These are phyloP conservation scores for Rhodotorula graminis DNA, from an alignment of 768 basidiomycete genomes.

Conservation along the genomic window DNA sequence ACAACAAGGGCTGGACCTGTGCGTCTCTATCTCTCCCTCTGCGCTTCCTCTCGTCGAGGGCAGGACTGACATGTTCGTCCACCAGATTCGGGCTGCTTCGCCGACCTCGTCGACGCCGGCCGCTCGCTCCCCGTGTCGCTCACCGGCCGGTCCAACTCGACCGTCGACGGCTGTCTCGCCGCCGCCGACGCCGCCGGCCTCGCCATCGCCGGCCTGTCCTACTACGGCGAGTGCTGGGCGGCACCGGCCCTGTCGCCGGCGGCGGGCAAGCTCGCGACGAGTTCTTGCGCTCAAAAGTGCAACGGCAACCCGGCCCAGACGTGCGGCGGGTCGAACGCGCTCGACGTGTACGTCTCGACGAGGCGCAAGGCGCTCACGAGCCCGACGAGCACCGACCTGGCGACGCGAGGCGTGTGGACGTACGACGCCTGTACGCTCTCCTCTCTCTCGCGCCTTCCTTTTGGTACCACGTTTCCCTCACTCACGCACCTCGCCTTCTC, in stretches of 20 bases:
- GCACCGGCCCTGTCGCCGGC: conserved; percentile 11
- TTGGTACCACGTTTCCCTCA: too few relatives aligned
- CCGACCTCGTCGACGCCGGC: conserved; percentile 20
- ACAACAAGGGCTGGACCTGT: conserved; percentile 16
- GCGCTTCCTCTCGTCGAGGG: too few relatives aligned
- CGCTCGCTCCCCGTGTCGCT: conserved; percentile 20
- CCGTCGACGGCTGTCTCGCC: conserved; percentile 10
- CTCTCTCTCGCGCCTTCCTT: too few relatives aligned
- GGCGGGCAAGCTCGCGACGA: background rate
- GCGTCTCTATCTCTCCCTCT: background rate
- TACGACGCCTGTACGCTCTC: conserved; percentile 14
- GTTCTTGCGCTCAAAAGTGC: conserved; percentile 13
- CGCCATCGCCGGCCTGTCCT: conserved; percentile 20
- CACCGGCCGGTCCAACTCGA: background rate
- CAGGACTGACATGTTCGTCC: background rate
- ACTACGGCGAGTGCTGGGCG: conserved; percentile 27
- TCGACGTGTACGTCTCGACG: conserved; percentile 24
- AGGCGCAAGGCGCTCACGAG: background rate
- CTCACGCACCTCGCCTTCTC: background rate
- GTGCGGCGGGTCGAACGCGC: conserved; percentile 19
- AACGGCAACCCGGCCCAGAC: conserved; percentile 6
- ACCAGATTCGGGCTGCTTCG: conserved; percentile 23
- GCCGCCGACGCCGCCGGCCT: background rate
- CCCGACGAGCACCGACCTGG: conserved; percentile 5
- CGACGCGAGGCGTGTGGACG: conserved; percentile 1